Evolutionary conservation across 1,284 basidiomycete species (phyloP).

Genomic region (Austroboletus novae-zelandiae): DNA sequence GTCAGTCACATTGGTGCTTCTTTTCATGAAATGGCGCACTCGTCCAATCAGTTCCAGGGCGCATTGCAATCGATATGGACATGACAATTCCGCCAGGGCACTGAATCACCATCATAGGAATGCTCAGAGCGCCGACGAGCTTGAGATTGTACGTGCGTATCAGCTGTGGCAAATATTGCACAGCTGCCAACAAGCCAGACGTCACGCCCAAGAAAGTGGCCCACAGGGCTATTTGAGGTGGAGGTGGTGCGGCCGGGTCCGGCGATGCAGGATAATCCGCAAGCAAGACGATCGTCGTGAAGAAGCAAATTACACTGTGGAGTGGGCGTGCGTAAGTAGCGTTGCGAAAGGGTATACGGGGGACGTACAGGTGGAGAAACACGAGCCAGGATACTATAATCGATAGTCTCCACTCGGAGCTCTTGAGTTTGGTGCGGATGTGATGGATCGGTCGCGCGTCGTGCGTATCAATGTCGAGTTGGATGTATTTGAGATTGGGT

Average conservation of each 20-base stretch:
- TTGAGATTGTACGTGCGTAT: conserved; percentile 73
- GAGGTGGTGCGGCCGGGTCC: conserved; percentile 32
- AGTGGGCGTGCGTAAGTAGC: conserved; percentile 6
- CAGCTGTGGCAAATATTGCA: conserved; percentile 91
- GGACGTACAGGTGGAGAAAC: conserved; percentile 69
- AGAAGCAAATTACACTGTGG: conserved; percentile 48
- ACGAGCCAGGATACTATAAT: conserved; percentile 74
- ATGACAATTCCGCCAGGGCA: conserved; percentile 90
- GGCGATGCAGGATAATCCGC: conserved; percentile 41
- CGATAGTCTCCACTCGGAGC: conserved; percentile 74
- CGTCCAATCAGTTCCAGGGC: conserved; percentile 83
- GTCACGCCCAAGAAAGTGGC: conserved; percentile 87
- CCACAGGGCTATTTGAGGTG: conserved; percentile 57
- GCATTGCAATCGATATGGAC: conserved; percentile 71
- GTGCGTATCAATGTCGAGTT: conserved; percentile 44
- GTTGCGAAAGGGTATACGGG: conserved; percentile 8
- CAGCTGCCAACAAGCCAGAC: conserved; percentile 72
- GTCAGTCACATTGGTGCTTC: background rate
- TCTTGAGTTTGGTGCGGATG: conserved; percentile 50
- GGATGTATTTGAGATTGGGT: conserved; percentile 69
- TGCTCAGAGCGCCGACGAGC: conserved; percentile 88
- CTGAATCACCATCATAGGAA: conserved; percentile 95
- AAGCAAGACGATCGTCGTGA: conserved; percentile 59
- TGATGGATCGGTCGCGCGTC: conserved; percentile 42
- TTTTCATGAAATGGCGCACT: conserved; percentile 44